A percentile compares a stretch with the other conserved stretches of the same genome.
phyloP scores from a whole-genome alignment of 257 asterid genomes.

The Solanum etuberosum region DNA sequence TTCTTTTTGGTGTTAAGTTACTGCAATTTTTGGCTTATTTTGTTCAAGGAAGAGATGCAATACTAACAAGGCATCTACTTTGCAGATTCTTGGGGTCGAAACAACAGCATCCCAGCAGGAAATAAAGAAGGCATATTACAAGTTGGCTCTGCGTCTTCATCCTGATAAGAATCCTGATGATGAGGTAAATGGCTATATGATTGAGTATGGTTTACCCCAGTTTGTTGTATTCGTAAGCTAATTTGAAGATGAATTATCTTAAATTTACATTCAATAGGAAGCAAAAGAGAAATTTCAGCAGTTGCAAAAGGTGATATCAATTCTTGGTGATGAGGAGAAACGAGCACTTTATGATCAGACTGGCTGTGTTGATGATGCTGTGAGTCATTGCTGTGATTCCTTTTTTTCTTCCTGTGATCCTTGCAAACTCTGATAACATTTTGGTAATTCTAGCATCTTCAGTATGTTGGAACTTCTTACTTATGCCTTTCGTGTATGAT shows the following conservation, averaged over 20 bases:
- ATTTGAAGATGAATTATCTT: neutral
- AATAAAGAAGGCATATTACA: conserved; percentile 77
- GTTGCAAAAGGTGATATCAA: conserved; percentile 80
- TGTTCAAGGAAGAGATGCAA: neutral
- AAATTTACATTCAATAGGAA: conserved; percentile 31
- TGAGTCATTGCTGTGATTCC: conserved; percentile 26
- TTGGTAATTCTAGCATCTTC: neutral
- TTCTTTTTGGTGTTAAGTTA: neutral
- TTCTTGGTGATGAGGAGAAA: conserved; percentile 88
- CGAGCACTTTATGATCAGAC: conserved; percentile 93
- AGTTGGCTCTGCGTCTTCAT: conserved; percentile 76
- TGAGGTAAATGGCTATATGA: conserved; percentile 31
- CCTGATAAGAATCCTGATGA: conserved; percentile 91
- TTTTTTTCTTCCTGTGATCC: neutral
- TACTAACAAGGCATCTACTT: neutral
- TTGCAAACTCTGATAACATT: neutral
- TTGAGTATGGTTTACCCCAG: neutral
- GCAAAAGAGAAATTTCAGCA: conserved; percentile 98
- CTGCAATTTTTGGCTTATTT: neutral
- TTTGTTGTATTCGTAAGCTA: neutral
- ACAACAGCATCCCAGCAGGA: conserved; percentile 67
- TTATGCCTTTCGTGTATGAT: neutral
- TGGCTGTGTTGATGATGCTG: conserved; percentile 92
- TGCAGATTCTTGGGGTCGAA: conserved; percentile 77
- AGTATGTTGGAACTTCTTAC: neutral